Evolutionary conservation across 1,284 basidiomycete species (phyloP).

Genomic region (Porodaedalea pini): DNA sequence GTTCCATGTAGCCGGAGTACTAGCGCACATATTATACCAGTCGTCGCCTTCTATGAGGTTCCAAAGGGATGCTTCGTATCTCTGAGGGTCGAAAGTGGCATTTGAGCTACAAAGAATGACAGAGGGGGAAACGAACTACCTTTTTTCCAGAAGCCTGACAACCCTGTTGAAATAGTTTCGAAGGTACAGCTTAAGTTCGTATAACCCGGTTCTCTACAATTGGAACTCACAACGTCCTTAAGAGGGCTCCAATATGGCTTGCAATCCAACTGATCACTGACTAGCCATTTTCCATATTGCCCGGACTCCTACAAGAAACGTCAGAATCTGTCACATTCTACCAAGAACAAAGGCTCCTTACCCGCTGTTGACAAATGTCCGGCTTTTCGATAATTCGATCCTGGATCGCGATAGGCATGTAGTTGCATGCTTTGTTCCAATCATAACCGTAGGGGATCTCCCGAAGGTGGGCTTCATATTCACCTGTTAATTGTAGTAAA

Average conservation of each 20-base stretch:
- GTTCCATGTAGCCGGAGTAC: constrained; percentile 1
- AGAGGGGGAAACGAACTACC: not conserved
- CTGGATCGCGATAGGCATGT: constrained; percentile 7
- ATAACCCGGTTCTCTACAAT: not conserved
- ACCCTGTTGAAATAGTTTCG: constrained; percentile 1
- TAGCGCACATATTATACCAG: constrained; percentile 6
- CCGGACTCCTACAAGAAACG: not conserved
- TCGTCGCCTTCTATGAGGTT: constrained; percentile 2
- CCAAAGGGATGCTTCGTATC: constrained; percentile 7
- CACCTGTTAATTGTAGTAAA: not conserved
- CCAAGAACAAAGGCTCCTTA: not conserved
- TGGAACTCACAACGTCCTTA: not conserved
- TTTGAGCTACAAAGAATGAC: not conserved
- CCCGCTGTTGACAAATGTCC: not conserved
- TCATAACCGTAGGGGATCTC: not conserved
- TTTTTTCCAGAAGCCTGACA: constrained; percentile 10
- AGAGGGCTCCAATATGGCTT: constrained; percentile 10
- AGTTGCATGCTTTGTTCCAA: not conserved
- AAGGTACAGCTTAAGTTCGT: not conserved
- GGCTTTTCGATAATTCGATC: constrained; percentile 5
- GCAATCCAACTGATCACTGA: constrained; percentile 1
- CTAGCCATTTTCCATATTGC: constrained; percentile 5
- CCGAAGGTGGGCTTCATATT: constrained; percentile 1
- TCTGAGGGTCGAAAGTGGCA: not conserved
- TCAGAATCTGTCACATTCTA: not conserved